Conservation (phyloP, 73 alveolate genomes). For the Stentor coeruleus region DNA sequence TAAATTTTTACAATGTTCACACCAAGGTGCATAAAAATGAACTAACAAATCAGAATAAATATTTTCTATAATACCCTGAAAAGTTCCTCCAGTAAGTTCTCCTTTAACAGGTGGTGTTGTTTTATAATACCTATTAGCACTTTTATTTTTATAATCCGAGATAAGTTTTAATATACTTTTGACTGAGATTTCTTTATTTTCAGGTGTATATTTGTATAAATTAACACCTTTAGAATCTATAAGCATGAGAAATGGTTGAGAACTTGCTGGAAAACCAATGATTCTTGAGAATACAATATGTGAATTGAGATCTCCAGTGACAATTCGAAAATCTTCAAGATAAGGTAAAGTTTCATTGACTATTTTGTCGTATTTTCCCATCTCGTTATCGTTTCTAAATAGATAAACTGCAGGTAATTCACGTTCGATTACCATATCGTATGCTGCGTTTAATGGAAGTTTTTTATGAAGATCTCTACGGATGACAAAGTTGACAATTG, state of each 20-base stretch:
- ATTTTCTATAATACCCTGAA: neutral
- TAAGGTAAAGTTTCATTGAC: neutral
- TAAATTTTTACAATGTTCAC: neutral
- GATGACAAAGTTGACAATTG: neutral
- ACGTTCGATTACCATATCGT: neutral
- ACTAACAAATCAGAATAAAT: neutral
- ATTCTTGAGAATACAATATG: neutral
- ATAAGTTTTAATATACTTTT: too few species aligned
- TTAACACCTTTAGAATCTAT: neutral
- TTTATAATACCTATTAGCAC: neutral
- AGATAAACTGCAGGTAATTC: neutral
- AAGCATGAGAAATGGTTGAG: neutral
- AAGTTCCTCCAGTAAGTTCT: neutral
- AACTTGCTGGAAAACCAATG: neutral
- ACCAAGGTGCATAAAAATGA: constrained; percentile 1
- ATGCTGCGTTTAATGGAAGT: neutral
- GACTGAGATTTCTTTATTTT: neutral
- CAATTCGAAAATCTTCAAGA: constrained; percentile 1
- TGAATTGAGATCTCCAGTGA: neutral
- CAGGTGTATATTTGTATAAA: neutral
- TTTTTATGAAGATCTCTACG: neutral
- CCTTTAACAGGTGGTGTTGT: neutral
- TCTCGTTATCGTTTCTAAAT: neutral
- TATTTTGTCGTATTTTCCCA: neutral
- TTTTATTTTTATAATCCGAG: neutral